Base-by-base conservation (phyloP, 495 filamentous ascomycete species). In the Bacidia rubella region DNA sequence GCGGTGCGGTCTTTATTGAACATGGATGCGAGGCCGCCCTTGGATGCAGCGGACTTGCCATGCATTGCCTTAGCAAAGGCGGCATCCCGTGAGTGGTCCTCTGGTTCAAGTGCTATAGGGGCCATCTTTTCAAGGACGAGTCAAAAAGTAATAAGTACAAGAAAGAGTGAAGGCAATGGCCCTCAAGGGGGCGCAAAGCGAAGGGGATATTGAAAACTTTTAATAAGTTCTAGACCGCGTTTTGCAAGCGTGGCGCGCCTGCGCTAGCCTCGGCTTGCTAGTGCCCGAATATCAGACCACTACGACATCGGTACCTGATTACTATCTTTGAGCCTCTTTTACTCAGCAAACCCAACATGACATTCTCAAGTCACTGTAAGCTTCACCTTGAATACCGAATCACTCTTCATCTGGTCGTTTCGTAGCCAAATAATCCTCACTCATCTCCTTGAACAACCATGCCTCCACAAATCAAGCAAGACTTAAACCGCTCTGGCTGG, bases 401-500 rank as follows among this genome's bases (percentile, higher is more conserved):
- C n/a, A n/a, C n/a, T n/a, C n/a, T n/a, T n/a, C n/a, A n/a, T n/a
- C n/a, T n/a, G n/a, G n/a, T n/a, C n/a, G n/a, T n/a, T n/a, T n/a
- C n/a, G n/a, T n/a, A n/a, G n/a, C n/a, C n/a, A n/a, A n/a, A n/a
- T n/a, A n/a, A 35, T 35, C 29, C 7, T 7, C 29, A 35, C 5
- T 15, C 5, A 15, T 15, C 29, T 35, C 15, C 29, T 15, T 5
- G 5, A 7, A 5, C 29, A 7, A 35, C 29, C 29, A 35, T 35
- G 29, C 29, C 29, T 4, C 76, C 78, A 7, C 79, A 83, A 62
- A 83, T 96, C 66, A 98, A 98, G 69, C 87, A 95, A 66, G 92
- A 98, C 62, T 76, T 97, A 25, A 98, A 98, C 71, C 81, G 93
- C 45, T 90, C 89, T 2, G 92, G 92, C 27, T 93, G 87, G 86